A percentile compares a stretch with the other conserved stretches of the same genome.
Evolutionary conservation across 2,329 filamentous ascomycete species (phyloP).

Genomic region (Didymella lethalis): DNA sequence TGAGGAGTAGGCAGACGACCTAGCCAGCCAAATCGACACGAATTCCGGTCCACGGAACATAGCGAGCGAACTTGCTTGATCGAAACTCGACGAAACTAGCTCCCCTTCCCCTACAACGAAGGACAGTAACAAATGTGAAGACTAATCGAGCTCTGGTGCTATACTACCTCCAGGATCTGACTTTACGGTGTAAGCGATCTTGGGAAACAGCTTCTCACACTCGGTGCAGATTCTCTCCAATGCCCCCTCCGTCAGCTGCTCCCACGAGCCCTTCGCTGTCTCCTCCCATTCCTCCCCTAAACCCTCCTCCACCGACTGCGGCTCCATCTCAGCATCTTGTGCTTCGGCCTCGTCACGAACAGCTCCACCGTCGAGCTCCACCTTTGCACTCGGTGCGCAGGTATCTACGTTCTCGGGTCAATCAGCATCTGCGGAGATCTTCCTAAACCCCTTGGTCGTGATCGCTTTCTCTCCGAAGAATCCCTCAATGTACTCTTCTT

Average conservation of each 20-base stretch:
- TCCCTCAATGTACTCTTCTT: not conserved
- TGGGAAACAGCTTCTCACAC: slow-evolving; percentile 1
- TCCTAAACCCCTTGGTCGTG: not conserved
- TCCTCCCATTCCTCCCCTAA: not conserved
- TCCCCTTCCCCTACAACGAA: not conserved
- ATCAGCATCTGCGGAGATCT: not conserved
- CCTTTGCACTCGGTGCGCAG: not conserved
- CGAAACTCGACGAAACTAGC: not conserved
- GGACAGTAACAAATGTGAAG: not conserved
- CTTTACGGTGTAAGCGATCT: not conserved
- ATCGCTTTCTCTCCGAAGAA: not conserved
- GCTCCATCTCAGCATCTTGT: slow-evolving; percentile 8
- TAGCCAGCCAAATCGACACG: not conserved
- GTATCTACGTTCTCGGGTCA: not conserved
- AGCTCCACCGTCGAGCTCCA: not conserved
- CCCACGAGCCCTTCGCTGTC: slow-evolving; percentile 1
- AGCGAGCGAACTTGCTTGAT: not conserved
- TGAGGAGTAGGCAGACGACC: not conserved
- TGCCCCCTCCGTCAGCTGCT: slow-evolving; percentile 19
- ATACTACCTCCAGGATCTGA: slow-evolving; percentile 9
- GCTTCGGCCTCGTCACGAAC: not conserved
- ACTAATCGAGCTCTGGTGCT: slow-evolving; percentile 1
- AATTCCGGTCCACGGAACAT: not conserved
- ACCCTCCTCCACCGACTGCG: not conserved
- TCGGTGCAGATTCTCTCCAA: slow-evolving; percentile 4